Base-by-base conservation (phyloP, 495 filamentous ascomycete genomes). In the Talaromyces liani region DNA sequence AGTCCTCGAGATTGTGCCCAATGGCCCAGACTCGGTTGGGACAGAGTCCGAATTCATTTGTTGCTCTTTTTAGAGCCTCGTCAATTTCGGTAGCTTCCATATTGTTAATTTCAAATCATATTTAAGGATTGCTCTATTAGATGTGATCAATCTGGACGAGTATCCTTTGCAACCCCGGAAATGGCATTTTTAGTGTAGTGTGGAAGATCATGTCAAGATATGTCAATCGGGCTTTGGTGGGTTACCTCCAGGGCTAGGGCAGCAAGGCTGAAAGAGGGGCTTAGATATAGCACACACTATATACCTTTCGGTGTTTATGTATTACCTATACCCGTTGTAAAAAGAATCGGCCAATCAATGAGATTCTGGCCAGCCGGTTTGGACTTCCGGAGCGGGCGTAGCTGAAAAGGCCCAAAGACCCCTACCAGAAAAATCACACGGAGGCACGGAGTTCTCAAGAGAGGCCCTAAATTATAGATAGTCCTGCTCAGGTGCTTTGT, bases 1-100 rank as follows among this genome's bases (percentile, higher is more conserved):
- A 45, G 39, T 45, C 39, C 39, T 45, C 39, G 39, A 45, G 39
- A 10, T 45, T 45, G 16, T 45, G 39, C 60, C 65, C 68, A 63
- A 71, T 49, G 12, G 68, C 63, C 69, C 69, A 71, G 8, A 71
- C 54, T 18, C 69, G 65, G 20, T 71, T 66, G 29, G 68, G 68
- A 63, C 68, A 71, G 20, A 71, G 63, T 18, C 61, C 58, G 18
- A 70, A 58, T 29, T 64, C 33, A 63, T 55, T 22, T 18, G 31
- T 62, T 24, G 65, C 66, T 54, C 51, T 54, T 22, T 25, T 2
- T 22, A 54, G 24, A 27, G 20, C 51, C 8, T 54, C 51, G 24
- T 54, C 51, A n/a, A 22, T 27, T 22, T 10, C 27, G 51, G 24
- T 54, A 6, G 51, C 24, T 27, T 54, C 18, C 51, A 45, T 45